Evolutionary conservation across 345 rosid species (phyloP).

Genomic region (Aquilaria yunnanensis): DNA sequence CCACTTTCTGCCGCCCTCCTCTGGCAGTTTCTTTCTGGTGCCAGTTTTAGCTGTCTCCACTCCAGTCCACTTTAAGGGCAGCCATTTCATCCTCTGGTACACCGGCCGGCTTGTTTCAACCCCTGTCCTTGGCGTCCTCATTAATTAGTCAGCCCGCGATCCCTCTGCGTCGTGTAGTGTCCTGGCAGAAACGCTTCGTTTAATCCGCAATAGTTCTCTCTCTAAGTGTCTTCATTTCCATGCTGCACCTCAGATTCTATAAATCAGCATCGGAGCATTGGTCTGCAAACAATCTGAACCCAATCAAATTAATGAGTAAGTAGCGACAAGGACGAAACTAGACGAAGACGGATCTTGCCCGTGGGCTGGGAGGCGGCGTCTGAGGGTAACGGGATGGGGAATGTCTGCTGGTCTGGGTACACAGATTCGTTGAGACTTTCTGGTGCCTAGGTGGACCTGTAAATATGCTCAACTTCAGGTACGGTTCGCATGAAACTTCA

Average conservation of each 20-base stretch:
- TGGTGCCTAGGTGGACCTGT: too few species aligned
- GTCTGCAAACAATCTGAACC: conserved; percentile 45
- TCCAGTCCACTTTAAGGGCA: conserved; percentile 58
- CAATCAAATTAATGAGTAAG: too few species aligned
- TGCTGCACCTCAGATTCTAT: conserved; percentile 93
- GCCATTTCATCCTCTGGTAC: conserved; percentile 91
- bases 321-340: too few species aligned
- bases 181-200: conserved; percentile 82
- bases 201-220: conserved; percentile 83
- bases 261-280: conserved; percentile 82
- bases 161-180: conserved; percentile 84
- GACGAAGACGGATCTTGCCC: too few species aligned
- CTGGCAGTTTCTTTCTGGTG: conserved; percentile 57
- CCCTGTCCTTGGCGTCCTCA: conserved; percentile 82
- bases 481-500: too few species aligned
- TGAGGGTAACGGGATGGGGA: too few species aligned
- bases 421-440: too few species aligned
- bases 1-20: conserved; percentile 63
- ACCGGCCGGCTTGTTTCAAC: conserved; percentile 63
- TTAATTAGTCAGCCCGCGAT: conserved; percentile 43
- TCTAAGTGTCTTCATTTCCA: conserved; percentile 94
- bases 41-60: conserved; percentile 32
- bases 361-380: too few species aligned
- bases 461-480: too few species aligned
- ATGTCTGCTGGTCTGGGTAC: too few species aligned